Percentiles rank a stretch among this genome's conserved stretches.
phyloP scores from a whole-genome alignment of 257 asterid genomes.

The Solanum piurae region DNA sequence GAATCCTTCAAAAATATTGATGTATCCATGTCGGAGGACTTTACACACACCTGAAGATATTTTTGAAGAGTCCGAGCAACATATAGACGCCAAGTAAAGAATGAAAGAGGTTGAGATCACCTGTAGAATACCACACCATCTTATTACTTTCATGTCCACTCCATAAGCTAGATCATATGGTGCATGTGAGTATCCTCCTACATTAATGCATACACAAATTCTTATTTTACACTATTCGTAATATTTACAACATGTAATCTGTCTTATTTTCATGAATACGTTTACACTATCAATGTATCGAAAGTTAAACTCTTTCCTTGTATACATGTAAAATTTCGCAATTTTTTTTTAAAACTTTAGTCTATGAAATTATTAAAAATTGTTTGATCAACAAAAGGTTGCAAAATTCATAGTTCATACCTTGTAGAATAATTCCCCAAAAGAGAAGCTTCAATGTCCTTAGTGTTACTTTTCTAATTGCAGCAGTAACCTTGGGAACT shows the following conservation, averaged over 20 bases:
- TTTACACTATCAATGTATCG: not conserved
- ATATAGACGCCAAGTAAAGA: not conserved
- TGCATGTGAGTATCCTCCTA: slow-evolving; percentile 92
- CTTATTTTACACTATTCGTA: not conserved
- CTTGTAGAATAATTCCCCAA: slow-evolving; percentile 84
- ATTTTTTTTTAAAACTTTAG: no score
- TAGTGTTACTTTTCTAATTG: slow-evolving; percentile 42
- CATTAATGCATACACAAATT: not conserved
- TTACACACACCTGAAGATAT: not conserved
- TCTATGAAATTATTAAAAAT: not conserved
- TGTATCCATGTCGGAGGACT: not conserved
- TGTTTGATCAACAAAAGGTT: not conserved
- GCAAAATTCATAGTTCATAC: slow-evolving; percentile 7
- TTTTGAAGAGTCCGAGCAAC: not conserved
- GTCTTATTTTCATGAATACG: not conserved
- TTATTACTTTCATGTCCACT: slow-evolving; percentile 60
- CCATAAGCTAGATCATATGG: slow-evolving; percentile 54
- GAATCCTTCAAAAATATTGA: not conserved
- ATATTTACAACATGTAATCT: not conserved
- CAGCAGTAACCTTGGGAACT: slow-evolving; percentile 33
- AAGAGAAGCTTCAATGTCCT: slow-evolving; percentile 79
- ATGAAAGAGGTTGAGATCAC: slow-evolving; percentile 12
- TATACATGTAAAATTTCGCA: not conserved
- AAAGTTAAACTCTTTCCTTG: not conserved
- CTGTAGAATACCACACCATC: slow-evolving; percentile 92